phyloP scores from a whole-genome alignment of 495 filamentous ascomycete species.

The Penicillium soppii region DNA sequence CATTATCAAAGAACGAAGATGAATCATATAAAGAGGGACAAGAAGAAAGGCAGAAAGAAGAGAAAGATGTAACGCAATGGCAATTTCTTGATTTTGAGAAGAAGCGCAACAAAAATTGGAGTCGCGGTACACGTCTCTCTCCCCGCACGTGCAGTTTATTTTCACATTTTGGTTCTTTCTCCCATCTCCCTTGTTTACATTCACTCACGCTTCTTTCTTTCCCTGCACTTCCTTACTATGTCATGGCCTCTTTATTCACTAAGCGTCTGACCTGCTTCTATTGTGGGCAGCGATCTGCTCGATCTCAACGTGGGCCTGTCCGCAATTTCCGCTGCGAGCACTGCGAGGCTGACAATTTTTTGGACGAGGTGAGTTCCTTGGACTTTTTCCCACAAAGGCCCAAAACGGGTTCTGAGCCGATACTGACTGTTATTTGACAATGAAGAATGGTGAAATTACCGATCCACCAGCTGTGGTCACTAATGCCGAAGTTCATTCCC shows the following conservation, averaged over 20 bases:
- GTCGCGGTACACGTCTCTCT: constrained; percentile 15
- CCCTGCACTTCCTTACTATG: constrained; percentile 15
- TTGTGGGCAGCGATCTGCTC: constrained; percentile 62
- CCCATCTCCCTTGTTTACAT: constrained; percentile 19
- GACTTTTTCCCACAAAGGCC: constrained; percentile 12
- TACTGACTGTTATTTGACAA: neutral
- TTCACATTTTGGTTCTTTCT: constrained; percentile 16
- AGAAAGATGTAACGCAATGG: neutral
- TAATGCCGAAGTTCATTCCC: constrained; percentile 24
- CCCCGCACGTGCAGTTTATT: constrained; percentile 31
- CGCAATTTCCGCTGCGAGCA: constrained; percentile 66
- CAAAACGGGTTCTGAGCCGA: too few relatives aligned
- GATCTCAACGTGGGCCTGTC: constrained; percentile 49
- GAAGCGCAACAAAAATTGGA: neutral
- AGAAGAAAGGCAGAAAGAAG: too few relatives aligned
- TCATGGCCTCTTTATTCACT: constrained; percentile 48
- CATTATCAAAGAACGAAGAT: neutral
- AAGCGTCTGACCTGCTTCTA: constrained; percentile 71
- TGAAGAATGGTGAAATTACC: constrained; percentile 78
- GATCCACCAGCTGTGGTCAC: constrained; percentile 71
- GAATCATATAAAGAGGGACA: neutral
- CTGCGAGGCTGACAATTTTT: constrained; percentile 80
- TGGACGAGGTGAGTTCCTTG: constrained; percentile 58
- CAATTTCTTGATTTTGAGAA: too few relatives aligned
- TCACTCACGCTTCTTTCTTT: constrained; percentile 1